Percentiles rank a stretch among this genome's conserved stretches.
Conservation (phyloP, 2,329 filamentous ascomycete species). For the Magnaporthiopsis poae region DNA sequence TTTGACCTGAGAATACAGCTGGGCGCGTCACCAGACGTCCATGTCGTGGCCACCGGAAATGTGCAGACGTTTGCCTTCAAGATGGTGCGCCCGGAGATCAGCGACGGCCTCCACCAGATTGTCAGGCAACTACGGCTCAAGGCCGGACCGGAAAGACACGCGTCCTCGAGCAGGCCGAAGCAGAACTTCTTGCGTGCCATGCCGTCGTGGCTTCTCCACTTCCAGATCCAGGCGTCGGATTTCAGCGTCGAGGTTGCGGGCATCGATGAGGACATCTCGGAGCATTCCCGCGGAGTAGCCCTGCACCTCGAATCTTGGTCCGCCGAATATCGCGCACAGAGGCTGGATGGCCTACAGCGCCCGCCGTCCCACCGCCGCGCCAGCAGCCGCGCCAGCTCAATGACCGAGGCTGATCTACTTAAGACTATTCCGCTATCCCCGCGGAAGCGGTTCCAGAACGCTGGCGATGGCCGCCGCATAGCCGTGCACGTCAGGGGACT, state of each 20-base stretch:
- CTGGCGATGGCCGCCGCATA: constrained; percentile 69
- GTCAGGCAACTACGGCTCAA: constrained; percentile 70
- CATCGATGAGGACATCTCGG: constrained; percentile 72
- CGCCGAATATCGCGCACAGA: constrained; percentile 78
- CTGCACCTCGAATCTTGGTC: constrained; percentile 81
- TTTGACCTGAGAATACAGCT: constrained; percentile 80
- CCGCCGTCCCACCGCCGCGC: constrained; percentile 58
- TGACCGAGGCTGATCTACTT: constrained; percentile 59
- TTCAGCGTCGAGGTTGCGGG: constrained; percentile 88
- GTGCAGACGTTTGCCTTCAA: constrained; percentile 81
- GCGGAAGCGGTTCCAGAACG: constrained; percentile 45
- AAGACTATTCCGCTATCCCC: constrained; percentile 40
- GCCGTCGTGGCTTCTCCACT: constrained; percentile 75
- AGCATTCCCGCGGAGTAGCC: constrained; percentile 70
- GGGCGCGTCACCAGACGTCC: constrained; percentile 74
- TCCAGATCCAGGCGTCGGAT: constrained; percentile 76
- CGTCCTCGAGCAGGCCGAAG: neutral
- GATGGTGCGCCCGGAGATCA: constrained; percentile 85
- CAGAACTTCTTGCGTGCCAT: constrained; percentile 64
- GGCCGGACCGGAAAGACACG: constrained; percentile 54
- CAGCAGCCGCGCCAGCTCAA: constrained; percentile 55
- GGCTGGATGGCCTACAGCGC: constrained; percentile 53
- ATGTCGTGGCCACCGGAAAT: constrained; percentile 68
- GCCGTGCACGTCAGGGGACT: constrained; percentile 72
- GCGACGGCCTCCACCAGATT: constrained; percentile 83